These are phyloP conservation scores for Trichoderma sp. DNA, from an alignment of 2,329 filamentous ascomycete genomes.

Conservation along the genomic window DNA sequence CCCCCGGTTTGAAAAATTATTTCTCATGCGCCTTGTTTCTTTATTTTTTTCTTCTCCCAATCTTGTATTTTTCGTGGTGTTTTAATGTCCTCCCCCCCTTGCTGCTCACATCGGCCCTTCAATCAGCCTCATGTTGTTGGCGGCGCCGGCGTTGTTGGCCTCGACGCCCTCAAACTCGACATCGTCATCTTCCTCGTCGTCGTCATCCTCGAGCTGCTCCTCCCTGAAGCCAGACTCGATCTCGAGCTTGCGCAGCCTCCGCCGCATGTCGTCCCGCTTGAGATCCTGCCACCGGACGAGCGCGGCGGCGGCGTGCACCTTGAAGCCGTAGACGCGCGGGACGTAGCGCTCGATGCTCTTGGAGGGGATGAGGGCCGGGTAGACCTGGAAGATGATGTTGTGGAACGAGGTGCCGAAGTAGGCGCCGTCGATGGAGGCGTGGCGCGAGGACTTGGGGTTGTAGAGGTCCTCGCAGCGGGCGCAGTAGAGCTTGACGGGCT, in stretches of 20 bases:
- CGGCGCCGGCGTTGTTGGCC: slow-evolving; percentile 27
- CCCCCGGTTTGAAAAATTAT: background rate
- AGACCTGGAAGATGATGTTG: slow-evolving; percentile 99
- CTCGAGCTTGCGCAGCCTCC: slow-evolving; percentile 68
- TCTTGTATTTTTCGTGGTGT: background rate
- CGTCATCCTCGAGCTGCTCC: slow-evolving; percentile 60
- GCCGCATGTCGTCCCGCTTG: slow-evolving; percentile 79
- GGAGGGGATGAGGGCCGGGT: slow-evolving; percentile 81
- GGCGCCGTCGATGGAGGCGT: slow-evolving; percentile 92
- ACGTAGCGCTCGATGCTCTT: slow-evolving; percentile 87
- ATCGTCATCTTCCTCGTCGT: slow-evolving; percentile 64
- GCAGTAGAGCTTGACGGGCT: slow-evolving; percentile 96
- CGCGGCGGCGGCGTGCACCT: slow-evolving; percentile 86
- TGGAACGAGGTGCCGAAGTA: slow-evolving; percentile 99
- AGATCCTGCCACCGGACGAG: slow-evolving; percentile 88
- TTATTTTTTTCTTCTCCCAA: background rate
- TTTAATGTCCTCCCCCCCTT: background rate
- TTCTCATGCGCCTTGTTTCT: background rate
- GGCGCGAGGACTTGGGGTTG: slow-evolving; percentile 96
- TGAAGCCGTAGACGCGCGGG: slow-evolving; percentile 91
- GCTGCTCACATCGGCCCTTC: slow-evolving; percentile 33
- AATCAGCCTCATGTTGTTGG: slow-evolving; percentile 34
- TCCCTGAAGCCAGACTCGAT: slow-evolving; percentile 82
- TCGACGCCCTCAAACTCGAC: slow-evolving; percentile 46
- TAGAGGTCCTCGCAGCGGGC: slow-evolving; percentile 97